Conservation (phyloP, 2,329 filamentous ascomycete genomes). For the Penicillium frequentans region DNA sequence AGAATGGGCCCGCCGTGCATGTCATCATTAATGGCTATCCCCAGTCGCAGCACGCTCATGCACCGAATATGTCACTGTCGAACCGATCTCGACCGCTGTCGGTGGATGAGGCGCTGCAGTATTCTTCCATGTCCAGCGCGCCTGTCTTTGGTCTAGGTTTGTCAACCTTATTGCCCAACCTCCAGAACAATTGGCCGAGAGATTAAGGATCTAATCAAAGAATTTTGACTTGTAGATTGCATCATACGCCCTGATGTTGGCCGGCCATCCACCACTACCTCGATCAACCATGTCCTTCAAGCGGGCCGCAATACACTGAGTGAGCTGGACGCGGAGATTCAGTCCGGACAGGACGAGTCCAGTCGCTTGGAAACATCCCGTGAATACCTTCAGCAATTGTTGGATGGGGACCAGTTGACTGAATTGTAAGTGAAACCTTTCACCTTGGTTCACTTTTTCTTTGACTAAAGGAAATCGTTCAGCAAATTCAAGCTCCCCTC, state of each 20-base stretch:
- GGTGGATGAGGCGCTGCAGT: constrained; percentile 50
- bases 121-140: constrained; percentile 52
- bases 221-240: constrained; percentile 34
- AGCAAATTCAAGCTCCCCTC: constrained; percentile 47
- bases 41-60: constrained; percentile 26
- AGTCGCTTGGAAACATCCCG: constrained; percentile 69
- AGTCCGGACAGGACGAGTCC: constrained; percentile 56
- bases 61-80: constrained; percentile 27
- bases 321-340: constrained; percentile 69
- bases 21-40: constrained; percentile 42
- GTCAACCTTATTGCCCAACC: constrained; percentile 11
- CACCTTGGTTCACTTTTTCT: constrained; percentile 3
- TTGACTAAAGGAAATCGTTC: constrained; percentile 7
- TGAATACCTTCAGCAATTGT: constrained; percentile 70
- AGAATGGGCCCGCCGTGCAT: constrained; percentile 41
- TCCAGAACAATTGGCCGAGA: constrained; percentile 1
- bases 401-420: constrained; percentile 65
- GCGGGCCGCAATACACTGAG: constrained; percentile 58
- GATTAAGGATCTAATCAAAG: constrained; percentile 20
- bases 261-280: constrained; percentile 40
- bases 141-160: constrained; percentile 48
- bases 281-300: constrained; percentile 50
- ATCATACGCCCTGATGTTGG: constrained; percentile 45
- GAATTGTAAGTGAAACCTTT: constrained; percentile 40
- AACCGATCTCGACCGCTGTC: constrained; percentile 38